Percentiles rank a stretch among this genome's conserved stretches.
Evolutionary conservation across 768 basidiomycete genomes (phyloP).

Genomic region (Suillus subaureus): DNA sequence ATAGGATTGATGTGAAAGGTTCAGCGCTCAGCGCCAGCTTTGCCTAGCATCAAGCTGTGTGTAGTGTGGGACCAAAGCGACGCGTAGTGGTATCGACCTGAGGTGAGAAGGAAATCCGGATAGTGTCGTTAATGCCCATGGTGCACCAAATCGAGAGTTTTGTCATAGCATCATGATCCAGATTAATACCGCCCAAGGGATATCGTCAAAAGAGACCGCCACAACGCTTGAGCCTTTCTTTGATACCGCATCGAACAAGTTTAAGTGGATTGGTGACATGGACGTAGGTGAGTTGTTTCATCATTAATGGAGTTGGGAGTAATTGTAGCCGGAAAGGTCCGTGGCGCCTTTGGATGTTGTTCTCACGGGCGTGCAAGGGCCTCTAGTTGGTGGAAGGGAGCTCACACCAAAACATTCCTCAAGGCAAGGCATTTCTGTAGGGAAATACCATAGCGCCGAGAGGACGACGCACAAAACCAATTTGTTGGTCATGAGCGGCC

Average conservation of each 20-base stretch:
- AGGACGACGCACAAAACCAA: conserved; percentile 1
- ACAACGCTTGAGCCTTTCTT: not conserved
- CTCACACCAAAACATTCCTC: conserved; percentile 10
- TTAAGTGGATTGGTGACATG: not conserved
- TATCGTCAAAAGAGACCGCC: not conserved
- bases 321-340: conserved; percentile 4
- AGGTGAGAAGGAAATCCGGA: not conserved
- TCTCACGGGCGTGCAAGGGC: conserved; percentile 10
- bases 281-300: not conserved
- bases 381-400: not conserved
- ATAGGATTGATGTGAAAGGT: not conserved
- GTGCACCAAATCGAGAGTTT: not conserved
- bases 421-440: conserved; percentile 10
- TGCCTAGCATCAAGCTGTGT: not conserved
- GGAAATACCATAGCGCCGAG: conserved; percentile 9
- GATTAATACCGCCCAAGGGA: not conserved
- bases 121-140: not conserved
- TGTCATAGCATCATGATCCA: not conserved
- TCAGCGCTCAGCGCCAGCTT: not conserved
- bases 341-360: conserved; percentile 12
- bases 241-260: not conserved
- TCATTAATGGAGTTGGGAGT: not conserved
- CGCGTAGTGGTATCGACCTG: not conserved
- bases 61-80: not conserved
- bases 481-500: conserved; percentile 43